These are phyloP conservation scores for Cephaloascus albidus DNA, from an alignment of 805 yeast genomes.

Conservation along the genomic window DNA sequence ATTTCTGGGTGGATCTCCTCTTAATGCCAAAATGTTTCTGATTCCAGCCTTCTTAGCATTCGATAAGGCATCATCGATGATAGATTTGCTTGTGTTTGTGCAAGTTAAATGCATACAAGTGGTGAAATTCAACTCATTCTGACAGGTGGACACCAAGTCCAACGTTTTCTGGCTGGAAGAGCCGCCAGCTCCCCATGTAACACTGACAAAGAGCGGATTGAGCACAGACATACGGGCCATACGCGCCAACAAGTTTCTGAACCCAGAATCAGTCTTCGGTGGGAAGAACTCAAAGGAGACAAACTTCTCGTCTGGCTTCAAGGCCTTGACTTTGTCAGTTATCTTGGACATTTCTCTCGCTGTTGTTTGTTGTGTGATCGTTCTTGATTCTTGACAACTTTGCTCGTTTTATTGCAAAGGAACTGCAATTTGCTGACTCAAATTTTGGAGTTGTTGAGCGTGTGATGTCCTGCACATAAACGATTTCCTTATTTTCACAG, in stretches of 20 bases:
- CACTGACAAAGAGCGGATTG: conserved; percentile 83
- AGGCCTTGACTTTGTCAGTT: conserved; percentile 40
- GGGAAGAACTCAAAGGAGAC: conserved; percentile 95
- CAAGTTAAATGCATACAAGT: conserved; percentile 94
- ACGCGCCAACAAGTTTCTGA: conserved; percentile 76
- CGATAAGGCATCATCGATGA: conserved; percentile 72
- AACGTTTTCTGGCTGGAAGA: conserved; percentile 81
- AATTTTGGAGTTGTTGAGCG: too few species aligned
- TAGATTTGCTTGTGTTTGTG: conserved; percentile 74
- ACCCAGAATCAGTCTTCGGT: conserved; percentile 89
- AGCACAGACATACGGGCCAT: conserved; percentile 81
- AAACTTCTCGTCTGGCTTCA: conserved; percentile 46
- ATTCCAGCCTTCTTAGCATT: conserved; percentile 73
- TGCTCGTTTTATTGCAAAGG: too few species aligned
- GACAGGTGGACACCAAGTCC: conserved; percentile 73
- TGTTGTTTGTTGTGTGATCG: too few species aligned
- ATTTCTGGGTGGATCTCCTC: conserved; percentile 88
- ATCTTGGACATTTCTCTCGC: conserved; percentile 21
- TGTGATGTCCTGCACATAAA: too few species aligned
- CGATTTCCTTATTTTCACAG: too few species aligned
- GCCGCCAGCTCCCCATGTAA: conserved; percentile 99
- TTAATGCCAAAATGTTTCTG: conserved; percentile 70
- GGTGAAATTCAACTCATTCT: conserved; percentile 68
- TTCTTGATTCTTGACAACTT: too few species aligned
- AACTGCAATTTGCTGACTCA: too few species aligned